phyloP scores from a whole-genome alignment of 1,284 basidiomycete genomes.

The Vanrija pseudolonga region DNA sequence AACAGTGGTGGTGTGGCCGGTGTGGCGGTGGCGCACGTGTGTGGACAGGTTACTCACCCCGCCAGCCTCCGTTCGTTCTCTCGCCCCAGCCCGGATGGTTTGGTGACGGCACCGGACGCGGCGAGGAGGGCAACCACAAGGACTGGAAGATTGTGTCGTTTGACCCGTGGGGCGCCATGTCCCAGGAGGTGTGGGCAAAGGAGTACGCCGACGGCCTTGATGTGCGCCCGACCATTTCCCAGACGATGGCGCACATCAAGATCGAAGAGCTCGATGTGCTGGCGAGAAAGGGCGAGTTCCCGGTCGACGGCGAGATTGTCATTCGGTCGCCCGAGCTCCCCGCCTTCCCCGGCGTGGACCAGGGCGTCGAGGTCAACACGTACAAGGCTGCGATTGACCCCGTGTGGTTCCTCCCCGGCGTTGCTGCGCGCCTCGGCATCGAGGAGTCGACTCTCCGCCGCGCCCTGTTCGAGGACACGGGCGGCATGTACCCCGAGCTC shows the following conservation, averaged over 20 bases:
- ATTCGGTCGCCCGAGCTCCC: slow-evolving; percentile 53
- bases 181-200: slow-evolving; percentile 68
- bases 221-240: slow-evolving; percentile 82
- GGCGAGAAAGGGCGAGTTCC: slow-evolving; percentile 64
- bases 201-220: slow-evolving; percentile 70
- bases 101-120: slow-evolving; percentile 51
- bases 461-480: slow-evolving; percentile 75
- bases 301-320: slow-evolving; percentile 79
- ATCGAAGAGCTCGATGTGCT: slow-evolving; percentile 79
- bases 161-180: slow-evolving; percentile 92
- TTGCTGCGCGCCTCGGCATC: slow-evolving; percentile 81
- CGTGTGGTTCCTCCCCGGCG: slow-evolving; percentile 93
- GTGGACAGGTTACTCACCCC: not conserved
- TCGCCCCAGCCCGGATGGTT: slow-evolving; percentile 78
- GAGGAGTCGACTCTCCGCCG: slow-evolving; percentile 80
- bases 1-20: not conserved
- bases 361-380: slow-evolving; percentile 76
- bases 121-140: slow-evolving; percentile 23
- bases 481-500: slow-evolving; percentile 94
- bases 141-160: slow-evolving; percentile 79
- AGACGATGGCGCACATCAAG: slow-evolving; percentile 64
- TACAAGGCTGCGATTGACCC: slow-evolving; percentile 74
- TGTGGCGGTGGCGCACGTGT: too few species aligned
- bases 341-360: slow-evolving; percentile 56
- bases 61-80: slow-evolving; percentile 72